These are phyloP conservation scores for Phaeosphaeria sp. DNA, from an alignment of 2,329 filamentous ascomycete genomes.

Conservation along the genomic window DNA sequence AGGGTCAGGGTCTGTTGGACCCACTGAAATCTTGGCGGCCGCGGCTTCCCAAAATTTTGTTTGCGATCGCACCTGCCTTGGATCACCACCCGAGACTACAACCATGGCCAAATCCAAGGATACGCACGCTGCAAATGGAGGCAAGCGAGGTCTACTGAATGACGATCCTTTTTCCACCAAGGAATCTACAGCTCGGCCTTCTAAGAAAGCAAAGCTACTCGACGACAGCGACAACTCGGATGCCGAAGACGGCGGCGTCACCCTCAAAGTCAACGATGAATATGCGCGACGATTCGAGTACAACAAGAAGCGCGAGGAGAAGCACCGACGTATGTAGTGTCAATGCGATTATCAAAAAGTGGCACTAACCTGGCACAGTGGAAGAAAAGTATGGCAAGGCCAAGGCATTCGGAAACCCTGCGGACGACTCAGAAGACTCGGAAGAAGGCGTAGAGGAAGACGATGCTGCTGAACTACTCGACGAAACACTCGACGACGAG, in stretches of 20 bases:
- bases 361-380: slow-evolving; percentile 60
- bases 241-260: slow-evolving; percentile 29
- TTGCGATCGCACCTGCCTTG: slow-evolving; percentile 5
- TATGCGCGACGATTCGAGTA: slow-evolving; percentile 90
- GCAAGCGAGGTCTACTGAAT: slow-evolving; percentile 30
- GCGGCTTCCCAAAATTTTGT: slow-evolving; percentile 34
- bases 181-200: slow-evolving; percentile 33
- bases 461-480: slow-evolving; percentile 86
- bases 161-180: slow-evolving; percentile 17
- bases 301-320: slow-evolving; percentile 95
- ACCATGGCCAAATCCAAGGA: slow-evolving; percentile 33
- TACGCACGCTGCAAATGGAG: slow-evolving; percentile 30
- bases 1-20: slow-evolving; percentile 17
- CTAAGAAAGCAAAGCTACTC: slow-evolving; percentile 46
- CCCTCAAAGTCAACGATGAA: slow-evolving; percentile 84
- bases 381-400: slow-evolving; percentile 81
- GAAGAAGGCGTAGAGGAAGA: slow-evolving; percentile 79
- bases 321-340: slow-evolving; percentile 65
- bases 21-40: slow-evolving; percentile 27
- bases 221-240: slow-evolving; percentile 46
- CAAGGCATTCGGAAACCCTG: slow-evolving; percentile 44
- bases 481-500: slow-evolving; percentile 82
- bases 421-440: slow-evolving; percentile 59
- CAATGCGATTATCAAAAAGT: neutral
- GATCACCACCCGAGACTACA: slow-evolving; percentile 1